Conservation (phyloP, 495 filamentous ascomycete genomes). For the Lasiosphaeria hispida region DNA sequence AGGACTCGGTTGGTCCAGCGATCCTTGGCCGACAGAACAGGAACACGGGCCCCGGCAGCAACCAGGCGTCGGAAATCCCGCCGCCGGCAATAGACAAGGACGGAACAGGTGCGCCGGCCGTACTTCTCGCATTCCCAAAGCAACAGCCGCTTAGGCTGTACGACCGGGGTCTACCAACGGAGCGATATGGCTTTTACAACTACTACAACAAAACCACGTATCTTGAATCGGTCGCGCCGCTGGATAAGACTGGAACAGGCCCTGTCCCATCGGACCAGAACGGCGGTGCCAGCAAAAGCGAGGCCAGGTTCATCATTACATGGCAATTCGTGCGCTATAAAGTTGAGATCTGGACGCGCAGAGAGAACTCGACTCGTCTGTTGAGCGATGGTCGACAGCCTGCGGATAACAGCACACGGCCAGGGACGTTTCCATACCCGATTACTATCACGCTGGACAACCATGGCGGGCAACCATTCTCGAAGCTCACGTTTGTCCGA, state of each 20-base stretch:
- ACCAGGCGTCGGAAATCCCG: constrained; percentile 56
- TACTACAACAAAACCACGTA: constrained; percentile 91
- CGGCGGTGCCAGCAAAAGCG: constrained; percentile 59
- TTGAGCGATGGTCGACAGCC: constrained; percentile 22
- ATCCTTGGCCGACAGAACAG: constrained; percentile 36
- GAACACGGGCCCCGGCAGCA: constrained; percentile 12
- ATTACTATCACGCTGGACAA: constrained; percentile 78
- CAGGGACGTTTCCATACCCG: constrained; percentile 82
- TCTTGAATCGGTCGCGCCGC: constrained; percentile 52
- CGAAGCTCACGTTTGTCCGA: constrained; percentile 73
- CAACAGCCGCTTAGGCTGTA: constrained; percentile 84
- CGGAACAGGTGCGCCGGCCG: constrained; percentile 68
- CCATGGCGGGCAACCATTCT: constrained; percentile 62
- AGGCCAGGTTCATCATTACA: constrained; percentile 70
- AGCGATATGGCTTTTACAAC: constrained; percentile 92
- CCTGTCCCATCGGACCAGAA: constrained; percentile 54
- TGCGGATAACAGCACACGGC: constrained; percentile 37
- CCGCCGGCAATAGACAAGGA: constrained; percentile 58
- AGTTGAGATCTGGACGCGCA: constrained; percentile 86
- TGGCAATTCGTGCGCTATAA: constrained; percentile 83
- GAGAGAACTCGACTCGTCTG: constrained; percentile 45
- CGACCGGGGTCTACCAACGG: constrained; percentile 71
- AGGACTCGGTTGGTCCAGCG: constrained; percentile 35
- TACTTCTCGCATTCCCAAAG: constrained; percentile 62
- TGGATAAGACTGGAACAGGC: constrained; percentile 30